phyloP scores from a whole-genome alignment of 2,329 filamentous ascomycete species.

The Pseudocercospora macadamiae region DNA sequence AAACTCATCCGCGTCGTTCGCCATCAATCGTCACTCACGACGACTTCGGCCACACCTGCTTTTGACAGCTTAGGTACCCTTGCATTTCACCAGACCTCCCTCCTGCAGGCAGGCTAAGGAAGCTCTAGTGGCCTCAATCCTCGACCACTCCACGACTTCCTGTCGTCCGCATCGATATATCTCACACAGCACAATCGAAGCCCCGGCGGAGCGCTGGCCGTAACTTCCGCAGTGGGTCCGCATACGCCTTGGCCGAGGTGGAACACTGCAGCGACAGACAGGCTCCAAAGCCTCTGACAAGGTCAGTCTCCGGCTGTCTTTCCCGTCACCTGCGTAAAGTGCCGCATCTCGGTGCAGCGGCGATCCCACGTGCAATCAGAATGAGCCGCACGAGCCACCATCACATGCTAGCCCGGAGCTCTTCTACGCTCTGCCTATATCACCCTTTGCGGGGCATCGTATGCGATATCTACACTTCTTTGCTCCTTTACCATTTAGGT shows the following conservation, averaged over 20 bases:
- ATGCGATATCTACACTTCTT: constrained; percentile 16
- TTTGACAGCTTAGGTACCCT: too few species aligned
- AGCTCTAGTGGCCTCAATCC: constrained; percentile 18
- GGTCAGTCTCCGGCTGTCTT: constrained; percentile 24
- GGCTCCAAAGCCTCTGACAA: constrained; percentile 13
- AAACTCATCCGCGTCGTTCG: too few species aligned
- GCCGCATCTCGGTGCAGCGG: constrained; percentile 23
- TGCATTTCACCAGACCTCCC: constrained; percentile 14
- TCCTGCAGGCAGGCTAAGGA: constrained; percentile 20
- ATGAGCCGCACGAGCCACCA: constrained; percentile 14
- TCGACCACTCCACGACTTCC: constrained; percentile 22
- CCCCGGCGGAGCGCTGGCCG: constrained; percentile 4
- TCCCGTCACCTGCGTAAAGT: constrained; percentile 3
- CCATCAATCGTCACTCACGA: too few species aligned
- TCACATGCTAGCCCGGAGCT: constrained; percentile 14
- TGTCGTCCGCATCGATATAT: constrained; percentile 26
- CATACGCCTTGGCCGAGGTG: constrained; percentile 13
- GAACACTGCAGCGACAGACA: not conserved
- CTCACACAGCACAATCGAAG: constrained; percentile 4
- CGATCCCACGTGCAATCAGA: constrained; percentile 18
- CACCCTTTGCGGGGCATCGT: constrained; percentile 15
- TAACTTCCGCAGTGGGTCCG: not conserved
- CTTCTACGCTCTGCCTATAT: constrained; percentile 1
- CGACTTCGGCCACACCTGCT: too few species aligned
- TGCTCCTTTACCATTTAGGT: constrained; percentile 19